phyloP scores from a whole-genome alignment of 2,329 filamentous ascomycete species.

The Penicillium sp. region DNA sequence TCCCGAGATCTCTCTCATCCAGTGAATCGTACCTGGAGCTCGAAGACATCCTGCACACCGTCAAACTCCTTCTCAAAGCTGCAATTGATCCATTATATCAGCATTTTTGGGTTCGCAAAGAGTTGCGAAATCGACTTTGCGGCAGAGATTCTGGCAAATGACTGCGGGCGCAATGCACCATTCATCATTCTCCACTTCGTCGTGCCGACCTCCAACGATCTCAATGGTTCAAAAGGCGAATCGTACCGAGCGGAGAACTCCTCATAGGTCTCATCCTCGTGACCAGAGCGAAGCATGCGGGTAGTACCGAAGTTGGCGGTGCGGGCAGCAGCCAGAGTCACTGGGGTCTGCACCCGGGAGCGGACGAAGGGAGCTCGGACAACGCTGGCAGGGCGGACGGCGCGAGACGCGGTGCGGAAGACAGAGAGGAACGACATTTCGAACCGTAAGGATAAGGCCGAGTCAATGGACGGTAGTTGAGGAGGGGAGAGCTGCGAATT shows the following conservation, averaged over 20 bases:
- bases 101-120: slow-evolving; percentile 22
- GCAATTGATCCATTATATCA: slow-evolving; percentile 37
- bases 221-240: slow-evolving; percentile 22
- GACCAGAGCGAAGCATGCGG: slow-evolving; percentile 55
- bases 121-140: slow-evolving; percentile 2
- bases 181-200: slow-evolving; percentile 3
- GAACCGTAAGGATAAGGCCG: slow-evolving; percentile 18
- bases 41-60: slow-evolving; percentile 93
- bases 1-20: slow-evolving; percentile 9
- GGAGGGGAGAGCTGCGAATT: slow-evolving; percentile 19
- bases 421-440: slow-evolving; percentile 62
- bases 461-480: slow-evolving; percentile 18
- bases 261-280: slow-evolving; percentile 96
- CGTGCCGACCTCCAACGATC: slow-evolving; percentile 7
- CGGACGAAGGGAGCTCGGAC: slow-evolving; percentile 59
- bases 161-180: slow-evolving; percentile 10
- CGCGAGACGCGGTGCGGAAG: slow-evolving; percentile 66
- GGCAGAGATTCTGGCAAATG: slow-evolving; percentile 5
- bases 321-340: slow-evolving; percentile 47
- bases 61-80: slow-evolving; percentile 99
- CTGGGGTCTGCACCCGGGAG: slow-evolving; percentile 53
- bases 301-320: slow-evolving; percentile 59
- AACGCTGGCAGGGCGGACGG: slow-evolving; percentile 52
- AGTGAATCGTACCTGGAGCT: slow-evolving; percentile 76
- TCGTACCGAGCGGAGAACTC: slow-evolving; percentile 94